Evolutionary conservation across 2,329 filamentous ascomycete genomes (phyloP).

Genomic region (Orbilia ellipsospora): DNA sequence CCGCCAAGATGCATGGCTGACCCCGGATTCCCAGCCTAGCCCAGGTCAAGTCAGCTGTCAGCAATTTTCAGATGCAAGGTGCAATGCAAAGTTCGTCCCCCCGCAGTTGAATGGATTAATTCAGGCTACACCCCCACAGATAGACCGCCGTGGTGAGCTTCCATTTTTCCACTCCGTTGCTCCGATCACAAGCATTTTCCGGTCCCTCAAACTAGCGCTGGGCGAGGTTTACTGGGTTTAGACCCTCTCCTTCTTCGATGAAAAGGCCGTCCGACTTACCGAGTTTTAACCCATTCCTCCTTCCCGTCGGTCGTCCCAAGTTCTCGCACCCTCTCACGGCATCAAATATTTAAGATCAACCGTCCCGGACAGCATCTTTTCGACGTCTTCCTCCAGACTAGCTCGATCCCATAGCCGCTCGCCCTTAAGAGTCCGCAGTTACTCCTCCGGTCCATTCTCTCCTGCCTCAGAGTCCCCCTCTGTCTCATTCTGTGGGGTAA

Average conservation of each 20-base stretch:
- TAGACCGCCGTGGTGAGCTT: constrained; percentile 12
- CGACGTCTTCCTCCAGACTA: constrained; percentile 37
- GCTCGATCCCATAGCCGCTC: constrained; percentile 29
- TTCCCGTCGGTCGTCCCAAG: constrained; percentile 25
- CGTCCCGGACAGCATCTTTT: constrained; percentile 36
- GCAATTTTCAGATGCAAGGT: constrained; percentile 8
- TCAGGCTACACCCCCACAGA: constrained; percentile 19
- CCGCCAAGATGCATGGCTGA: constrained; percentile 36
- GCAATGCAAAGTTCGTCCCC: constrained; percentile 42
- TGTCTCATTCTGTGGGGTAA: constrained; percentile 37
- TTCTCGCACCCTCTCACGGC: constrained; percentile 1
- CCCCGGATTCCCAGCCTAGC: constrained; percentile 32
- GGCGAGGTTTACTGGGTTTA: constrained; percentile 37
- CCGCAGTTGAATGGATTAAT: constrained; percentile 17
- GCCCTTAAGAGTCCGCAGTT: constrained; percentile 11
- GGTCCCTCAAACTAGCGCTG: constrained; percentile 9
- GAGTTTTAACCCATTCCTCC: constrained; percentile 47
- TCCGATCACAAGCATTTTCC: constrained; percentile 54
- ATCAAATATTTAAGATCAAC: constrained; percentile 49
- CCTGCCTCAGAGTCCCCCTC: constrained; percentile 26
- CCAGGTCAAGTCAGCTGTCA: constrained; percentile 25
- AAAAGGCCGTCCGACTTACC: constrained; percentile 35
- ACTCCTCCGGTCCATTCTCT: constrained; percentile 24
- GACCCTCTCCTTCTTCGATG: constrained; percentile 33
- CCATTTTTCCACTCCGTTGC: constrained; percentile 54